These are phyloP conservation scores for Penicillium nucicola DNA, from an alignment of 495 filamentous ascomycete genomes.

Conservation along the genomic window DNA sequence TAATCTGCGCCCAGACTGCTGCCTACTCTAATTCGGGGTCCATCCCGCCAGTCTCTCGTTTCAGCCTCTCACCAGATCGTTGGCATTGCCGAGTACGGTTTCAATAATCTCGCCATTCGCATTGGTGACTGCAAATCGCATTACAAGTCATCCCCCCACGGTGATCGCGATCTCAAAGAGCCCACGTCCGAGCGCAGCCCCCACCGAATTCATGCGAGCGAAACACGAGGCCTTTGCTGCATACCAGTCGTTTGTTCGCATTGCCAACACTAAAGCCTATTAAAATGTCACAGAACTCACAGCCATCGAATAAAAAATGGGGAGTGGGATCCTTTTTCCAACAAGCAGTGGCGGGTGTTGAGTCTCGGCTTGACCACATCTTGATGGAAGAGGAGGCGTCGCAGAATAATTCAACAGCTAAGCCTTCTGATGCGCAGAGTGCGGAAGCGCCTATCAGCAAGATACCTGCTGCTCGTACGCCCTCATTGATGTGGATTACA, in stretches of 20 bases:
- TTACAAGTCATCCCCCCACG: not conserved
- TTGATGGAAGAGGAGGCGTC: conserved; percentile 70
- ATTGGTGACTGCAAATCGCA: not conserved
- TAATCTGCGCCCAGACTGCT: conserved; percentile 9
- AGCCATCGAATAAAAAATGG: conserved; percentile 39
- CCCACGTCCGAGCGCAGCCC: conserved; percentile 17
- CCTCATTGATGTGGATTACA: not conserved
- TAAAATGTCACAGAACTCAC: conserved; percentile 40
- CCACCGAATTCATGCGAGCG: conserved; percentile 25
- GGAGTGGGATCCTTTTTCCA: conserved; percentile 74
- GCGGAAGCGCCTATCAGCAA: conserved; percentile 9
- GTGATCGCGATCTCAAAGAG: conserved; percentile 6
- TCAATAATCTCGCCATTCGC: not conserved
- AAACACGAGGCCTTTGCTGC: conserved; percentile 20
- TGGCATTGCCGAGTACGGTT: not conserved
- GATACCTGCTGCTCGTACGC: conserved; percentile 24
- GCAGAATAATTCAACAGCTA: conserved; percentile 23
- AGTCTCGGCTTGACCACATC: conserved; percentile 89
- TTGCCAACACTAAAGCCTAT: not conserved
- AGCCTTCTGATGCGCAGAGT: conserved; percentile 18
- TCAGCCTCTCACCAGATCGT: not conserved
- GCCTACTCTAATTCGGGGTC: conserved; percentile 6
- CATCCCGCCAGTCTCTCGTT: conserved; percentile 9
- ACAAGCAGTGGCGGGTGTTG: conserved; percentile 89
- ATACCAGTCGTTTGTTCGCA: conserved; percentile 9